A percentile compares a stretch with the other conserved stretches of the same genome.
phyloP scores from a whole-genome alignment of 805 yeast species.

The Clavispora asparagi region DNA sequence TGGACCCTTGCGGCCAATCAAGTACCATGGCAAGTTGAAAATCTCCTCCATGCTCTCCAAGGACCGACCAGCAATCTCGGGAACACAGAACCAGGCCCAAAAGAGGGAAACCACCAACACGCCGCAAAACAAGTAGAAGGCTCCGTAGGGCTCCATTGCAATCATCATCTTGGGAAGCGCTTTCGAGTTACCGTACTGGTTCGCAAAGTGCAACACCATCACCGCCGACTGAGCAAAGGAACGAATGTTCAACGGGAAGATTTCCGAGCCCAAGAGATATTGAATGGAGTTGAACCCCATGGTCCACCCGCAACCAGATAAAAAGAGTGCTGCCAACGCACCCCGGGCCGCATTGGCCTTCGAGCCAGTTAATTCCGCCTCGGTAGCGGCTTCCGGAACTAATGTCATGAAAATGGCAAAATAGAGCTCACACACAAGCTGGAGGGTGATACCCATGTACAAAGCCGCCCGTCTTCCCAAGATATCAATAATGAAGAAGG shows the following conservation, averaged over 20 bases:
- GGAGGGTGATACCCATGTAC: constrained; percentile 45
- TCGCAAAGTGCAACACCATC: constrained; percentile 53
- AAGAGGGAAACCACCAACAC: constrained; percentile 37
- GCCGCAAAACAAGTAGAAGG: constrained; percentile 47
- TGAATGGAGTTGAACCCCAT: constrained; percentile 55
- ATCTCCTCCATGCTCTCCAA: constrained; percentile 50
- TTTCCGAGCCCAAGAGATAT: constrained; percentile 50
- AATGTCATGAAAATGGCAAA: constrained; percentile 43
- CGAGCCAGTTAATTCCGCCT: constrained; percentile 23
- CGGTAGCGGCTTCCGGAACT: constrained; percentile 40
- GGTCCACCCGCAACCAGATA: constrained; percentile 55
- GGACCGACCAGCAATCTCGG: constrained; percentile 47
- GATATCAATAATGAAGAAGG: constrained; percentile 50
- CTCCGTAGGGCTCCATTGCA: constrained; percentile 42
- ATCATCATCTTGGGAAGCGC: constrained; percentile 50
- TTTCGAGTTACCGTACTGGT: constrained; percentile 54
- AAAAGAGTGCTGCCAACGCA: constrained; percentile 46
- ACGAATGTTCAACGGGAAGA: constrained; percentile 48
- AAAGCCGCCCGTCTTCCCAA: constrained; percentile 49
- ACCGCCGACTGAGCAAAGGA: constrained; percentile 45
- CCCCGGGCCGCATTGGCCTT: constrained; percentile 36
- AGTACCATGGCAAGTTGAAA: constrained; percentile 52
- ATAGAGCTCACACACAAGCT: constrained; percentile 38
- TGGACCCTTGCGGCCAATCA: constrained; percentile 51
- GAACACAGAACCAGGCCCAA: constrained; percentile 47